Evolutionary conservation across 2,329 filamentous ascomycete genomes (phyloP), one percentile per base, ranked within the genome.

Genomic region (Triangularia verruculosa): DNA sequence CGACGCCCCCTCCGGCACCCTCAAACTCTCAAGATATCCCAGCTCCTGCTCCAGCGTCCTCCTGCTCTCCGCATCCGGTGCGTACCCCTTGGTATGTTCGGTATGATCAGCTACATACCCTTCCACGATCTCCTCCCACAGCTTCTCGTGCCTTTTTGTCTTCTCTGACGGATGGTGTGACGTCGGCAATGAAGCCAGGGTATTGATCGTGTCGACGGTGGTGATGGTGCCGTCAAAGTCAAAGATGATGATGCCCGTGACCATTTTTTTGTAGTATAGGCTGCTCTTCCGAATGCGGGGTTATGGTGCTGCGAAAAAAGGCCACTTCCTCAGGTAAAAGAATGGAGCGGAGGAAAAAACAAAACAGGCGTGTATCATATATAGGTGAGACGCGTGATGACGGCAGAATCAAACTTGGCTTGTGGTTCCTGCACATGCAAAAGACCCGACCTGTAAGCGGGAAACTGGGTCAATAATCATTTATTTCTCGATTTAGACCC

Each of bases 161-260:
- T 3, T 9, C 11, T 47, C 39, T 4, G n/a, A 5, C 15, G 30
- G 66, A 61, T 77, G 74, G 62, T 74, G 73, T 20, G 66, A 68
- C 52, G 83, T 77, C 60, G 79, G 80, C 24, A 77, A 77, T 17
- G 75, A 68, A 54, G 79, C 82, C 4, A 87, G 77, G 47, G 77
- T 73, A 61, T 74, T 72, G 47, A 86, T 82, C 47, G 83, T 86
- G 74, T 87, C 84, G 28, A 78, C 64, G 12, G 76, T 73, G 17
- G 84, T 86, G 67, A 87, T 85, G 15, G 84, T 87, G 64, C 83
- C 82, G 72, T 87, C 84, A 71, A 87, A 87, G 70, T 87, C 84
- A 20, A 87, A 77, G 34, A 86, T 72, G 47, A 87, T 39, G 13
- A 39, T 39, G 34, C 34, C 34, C 8, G 34, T n/a, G n/a, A n/a